Base-by-base conservation (phyloP, 1,284 basidiomycete species). In the Tilletia horrida region DNA sequence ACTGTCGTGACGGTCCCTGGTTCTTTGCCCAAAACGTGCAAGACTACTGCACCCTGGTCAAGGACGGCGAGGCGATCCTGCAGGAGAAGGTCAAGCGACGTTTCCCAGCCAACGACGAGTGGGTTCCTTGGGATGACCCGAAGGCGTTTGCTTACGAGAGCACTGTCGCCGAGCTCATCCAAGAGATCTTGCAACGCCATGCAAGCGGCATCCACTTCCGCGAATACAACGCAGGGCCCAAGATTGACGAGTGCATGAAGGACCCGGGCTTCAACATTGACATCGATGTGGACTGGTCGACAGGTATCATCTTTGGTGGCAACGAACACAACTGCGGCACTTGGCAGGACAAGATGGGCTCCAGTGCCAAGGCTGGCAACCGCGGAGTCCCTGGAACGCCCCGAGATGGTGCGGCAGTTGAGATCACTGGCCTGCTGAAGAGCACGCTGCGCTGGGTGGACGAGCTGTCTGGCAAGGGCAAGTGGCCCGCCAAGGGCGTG, bases 11-110 rank as follows among this genome's bases (percentile, higher is more conserved):
- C 78, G 91, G 90, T 6, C 91, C 92, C 31, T 96, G 93, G 95
- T 98, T 93, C 91, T 96, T 97, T 90, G 83, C 97, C 67, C 95
- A 98, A 82, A 96, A 92, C 78, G 95, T 97, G 67, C 95, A 97
- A 80, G 93, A 97, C 83, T 97, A 97, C 82, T 89, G 88, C 47
- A 85, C 85, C 67, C 89, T 87, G 83, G 91, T 91, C 0, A 92
- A 94, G 0, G 89, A 92, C 71, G 95, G 96, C 2, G 81, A 91
- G 43, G 84, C 88, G 0, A 87, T 98, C 66, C 86, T 98, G 48
- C 85, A 87, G 1, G 93, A 95, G 77, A 84, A 85, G 1, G 89
- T 97, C 67, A 91, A 89, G 81, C 88, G 95, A 27, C 88, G 95
- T 31, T 98, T 98, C 86, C 95, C 95, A 0, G 86, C 87, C 76